These are phyloP conservation scores for Esteya vermicola DNA, from an alignment of 2,329 filamentous ascomycete genomes.

Conservation along the genomic window DNA sequence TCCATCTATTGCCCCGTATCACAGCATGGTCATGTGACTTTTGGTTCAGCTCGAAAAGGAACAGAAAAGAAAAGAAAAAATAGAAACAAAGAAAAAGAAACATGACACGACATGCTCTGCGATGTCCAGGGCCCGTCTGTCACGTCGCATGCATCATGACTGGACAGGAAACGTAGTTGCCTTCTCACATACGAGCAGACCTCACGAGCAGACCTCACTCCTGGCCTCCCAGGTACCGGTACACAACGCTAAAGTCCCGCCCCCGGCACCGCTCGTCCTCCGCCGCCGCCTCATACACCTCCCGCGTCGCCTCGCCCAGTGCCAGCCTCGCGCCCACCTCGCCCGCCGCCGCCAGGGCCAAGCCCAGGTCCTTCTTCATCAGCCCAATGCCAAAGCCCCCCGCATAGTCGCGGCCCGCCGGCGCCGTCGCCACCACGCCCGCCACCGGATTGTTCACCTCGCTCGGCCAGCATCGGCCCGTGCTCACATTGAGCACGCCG, in stretches of 20 bases:
- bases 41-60: too few species aligned
- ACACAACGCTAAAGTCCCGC: slow-evolving; percentile 71
- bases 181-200: too few species aligned
- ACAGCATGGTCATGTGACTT: too few species aligned
- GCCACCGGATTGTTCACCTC: slow-evolving; percentile 92
- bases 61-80: too few species aligned
- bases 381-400: slow-evolving; percentile 65
- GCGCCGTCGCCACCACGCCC: slow-evolving; percentile 64
- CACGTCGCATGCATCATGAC: too few species aligned
- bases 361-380: slow-evolving; percentile 67
- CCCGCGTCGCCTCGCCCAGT: slow-evolving; percentile 45
- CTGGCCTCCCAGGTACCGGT: slow-evolving; percentile 51
- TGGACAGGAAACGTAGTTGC: too few species aligned
- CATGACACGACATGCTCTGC: too few species aligned
- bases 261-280: slow-evolving; percentile 46
- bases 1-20: too few species aligned
- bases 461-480: slow-evolving; percentile 90
- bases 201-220: too few species aligned
- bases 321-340: slow-evolving; percentile 53
- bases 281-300: slow-evolving; percentile 56
- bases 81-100: too few species aligned
- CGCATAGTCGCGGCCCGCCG: slow-evolving; percentile 60
- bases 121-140: too few species aligned
- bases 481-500: slow-evolving; percentile 82
- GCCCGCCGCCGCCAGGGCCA: slow-evolving; percentile 58